Evolutionary conservation across 306 rosid species (phyloP).

Genomic region (Luffa acutangula): DNA sequence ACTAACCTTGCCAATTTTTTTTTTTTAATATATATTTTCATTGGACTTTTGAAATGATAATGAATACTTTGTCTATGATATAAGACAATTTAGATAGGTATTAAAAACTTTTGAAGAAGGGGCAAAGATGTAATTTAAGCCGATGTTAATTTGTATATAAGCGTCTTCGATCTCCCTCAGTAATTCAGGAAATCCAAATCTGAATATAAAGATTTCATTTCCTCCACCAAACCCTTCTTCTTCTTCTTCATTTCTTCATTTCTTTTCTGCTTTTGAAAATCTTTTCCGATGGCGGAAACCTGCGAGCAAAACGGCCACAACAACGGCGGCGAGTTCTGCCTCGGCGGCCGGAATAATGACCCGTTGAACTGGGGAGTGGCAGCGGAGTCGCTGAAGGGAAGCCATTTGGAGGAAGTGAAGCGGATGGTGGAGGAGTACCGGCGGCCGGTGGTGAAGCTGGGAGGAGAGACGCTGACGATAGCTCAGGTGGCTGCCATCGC

Average conservation of each 20-base stretch:
- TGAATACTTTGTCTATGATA: no score
- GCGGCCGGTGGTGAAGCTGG: conserved; percentile 45
- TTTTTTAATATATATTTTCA: no score
- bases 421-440: conserved; percentile 76
- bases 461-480: conserved; percentile 58
- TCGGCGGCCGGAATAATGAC: conserved; percentile 16
- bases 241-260: neutral
- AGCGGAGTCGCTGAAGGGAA: conserved; percentile 47
- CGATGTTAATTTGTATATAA: neutral
- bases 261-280: neutral
- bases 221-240: neutral
- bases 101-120: neutral
- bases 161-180: neutral
- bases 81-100: no score
- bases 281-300: conserved; percentile 32
- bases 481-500: conserved; percentile 74
- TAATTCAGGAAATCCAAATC: neutral
- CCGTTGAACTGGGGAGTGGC: conserved; percentile 61
- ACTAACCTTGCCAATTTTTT: no score
- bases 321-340: conserved; percentile 25
- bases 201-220: neutral
- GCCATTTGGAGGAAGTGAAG: conserved; percentile 81
- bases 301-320: conserved; percentile 10
- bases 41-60: no score
- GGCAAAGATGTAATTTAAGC: neutral